Evolutionary conservation across 768 basidiomycete genomes (phyloP).

Genomic region (Cantharellus anzutake): DNA sequence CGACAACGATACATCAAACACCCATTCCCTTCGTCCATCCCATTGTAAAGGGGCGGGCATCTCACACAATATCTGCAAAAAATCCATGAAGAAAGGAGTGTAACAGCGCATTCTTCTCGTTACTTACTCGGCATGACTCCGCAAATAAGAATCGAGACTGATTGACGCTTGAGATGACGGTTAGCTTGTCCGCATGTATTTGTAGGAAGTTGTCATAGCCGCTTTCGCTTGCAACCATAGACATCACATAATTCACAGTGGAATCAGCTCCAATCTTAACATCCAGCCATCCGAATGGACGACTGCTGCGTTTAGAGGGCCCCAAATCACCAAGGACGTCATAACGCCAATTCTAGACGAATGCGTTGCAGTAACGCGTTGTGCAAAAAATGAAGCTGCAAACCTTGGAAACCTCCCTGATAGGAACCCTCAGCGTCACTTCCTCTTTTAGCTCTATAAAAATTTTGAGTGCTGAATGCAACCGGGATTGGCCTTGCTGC

Average conservation of each 20-base stretch:
- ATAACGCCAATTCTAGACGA: constrained; percentile 74
- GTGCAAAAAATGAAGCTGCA: background rate
- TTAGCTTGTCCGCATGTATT: constrained; percentile 63
- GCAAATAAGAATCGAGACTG: constrained; percentile 62
- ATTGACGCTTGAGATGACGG: constrained; percentile 70
- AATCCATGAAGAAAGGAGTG: constrained; percentile 3
- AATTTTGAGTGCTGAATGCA: constrained; percentile 65
- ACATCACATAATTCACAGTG: constrained; percentile 66
- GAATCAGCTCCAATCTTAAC: constrained; percentile 62
- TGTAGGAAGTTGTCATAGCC: constrained; percentile 72
- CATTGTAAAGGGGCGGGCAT: constrained; percentile 70
- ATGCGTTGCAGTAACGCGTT: background rate
- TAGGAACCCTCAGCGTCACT: constrained; percentile 68
- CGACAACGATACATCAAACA: constrained; percentile 47
- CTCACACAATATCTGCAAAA: constrained; percentile 13
- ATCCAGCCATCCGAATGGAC: constrained; percentile 42
- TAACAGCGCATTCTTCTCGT: constrained; percentile 1
- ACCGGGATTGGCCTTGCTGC: constrained; percentile 40
- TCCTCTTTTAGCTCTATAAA: constrained; percentile 65
- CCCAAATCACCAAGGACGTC: constrained; percentile 34
- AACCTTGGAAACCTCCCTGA: constrained; percentile 81
- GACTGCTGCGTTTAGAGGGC: constrained; percentile 37
- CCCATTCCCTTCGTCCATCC: constrained; percentile 69
- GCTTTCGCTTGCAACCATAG: constrained; percentile 49
- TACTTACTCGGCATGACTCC: constrained; percentile 55